These are phyloP conservation scores for Clitopilus hobsonii DNA, from an alignment of 768 basidiomycete genomes.

Conservation along the genomic window DNA sequence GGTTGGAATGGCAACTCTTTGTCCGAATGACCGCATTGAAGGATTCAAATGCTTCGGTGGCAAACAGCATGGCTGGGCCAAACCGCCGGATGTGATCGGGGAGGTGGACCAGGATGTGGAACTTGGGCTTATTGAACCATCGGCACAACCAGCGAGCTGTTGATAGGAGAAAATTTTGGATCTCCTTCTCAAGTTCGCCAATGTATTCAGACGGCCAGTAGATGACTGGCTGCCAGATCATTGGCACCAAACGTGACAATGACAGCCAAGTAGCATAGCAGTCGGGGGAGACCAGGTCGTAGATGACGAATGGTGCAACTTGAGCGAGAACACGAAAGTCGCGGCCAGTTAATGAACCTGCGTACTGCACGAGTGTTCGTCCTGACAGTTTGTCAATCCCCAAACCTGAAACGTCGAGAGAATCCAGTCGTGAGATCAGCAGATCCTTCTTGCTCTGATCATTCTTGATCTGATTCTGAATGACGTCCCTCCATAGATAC, in stretches of 20 bases:
- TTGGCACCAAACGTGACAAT: slow-evolving; percentile 24
- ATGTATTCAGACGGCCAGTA: slow-evolving; percentile 23
- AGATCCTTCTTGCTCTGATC: slow-evolving; percentile 15
- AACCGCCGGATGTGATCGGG: slow-evolving; percentile 30
- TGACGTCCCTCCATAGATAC: slow-evolving; percentile 41
- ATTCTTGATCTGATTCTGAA: slow-evolving; percentile 18
- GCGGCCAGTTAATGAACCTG: slow-evolving; percentile 30
- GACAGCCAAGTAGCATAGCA: slow-evolving; percentile 26
- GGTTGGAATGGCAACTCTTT: slow-evolving; percentile 27
- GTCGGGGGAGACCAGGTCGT: slow-evolving; percentile 25
- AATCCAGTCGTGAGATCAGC: not conserved
- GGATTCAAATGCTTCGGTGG: slow-evolving; percentile 37
- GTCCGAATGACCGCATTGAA: slow-evolving; percentile 33
- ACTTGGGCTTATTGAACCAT: slow-evolving; percentile 42
- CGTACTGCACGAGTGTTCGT: slow-evolving; percentile 16
- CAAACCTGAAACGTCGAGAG: not conserved
- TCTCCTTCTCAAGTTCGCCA: slow-evolving; percentile 20
- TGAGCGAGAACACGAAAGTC: slow-evolving; percentile 29
- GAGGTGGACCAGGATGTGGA: slow-evolving; percentile 36
- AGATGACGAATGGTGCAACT: slow-evolving; percentile 29
- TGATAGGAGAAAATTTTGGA: slow-evolving; percentile 29
- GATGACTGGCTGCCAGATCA: slow-evolving; percentile 38
- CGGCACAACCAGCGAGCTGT: slow-evolving; percentile 20
- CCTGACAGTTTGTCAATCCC: not conserved
- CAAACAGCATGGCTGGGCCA: slow-evolving; percentile 38